Conservation (phyloP, 2,329 filamentous ascomycete species). For the Aspergillus sp. region DNA sequence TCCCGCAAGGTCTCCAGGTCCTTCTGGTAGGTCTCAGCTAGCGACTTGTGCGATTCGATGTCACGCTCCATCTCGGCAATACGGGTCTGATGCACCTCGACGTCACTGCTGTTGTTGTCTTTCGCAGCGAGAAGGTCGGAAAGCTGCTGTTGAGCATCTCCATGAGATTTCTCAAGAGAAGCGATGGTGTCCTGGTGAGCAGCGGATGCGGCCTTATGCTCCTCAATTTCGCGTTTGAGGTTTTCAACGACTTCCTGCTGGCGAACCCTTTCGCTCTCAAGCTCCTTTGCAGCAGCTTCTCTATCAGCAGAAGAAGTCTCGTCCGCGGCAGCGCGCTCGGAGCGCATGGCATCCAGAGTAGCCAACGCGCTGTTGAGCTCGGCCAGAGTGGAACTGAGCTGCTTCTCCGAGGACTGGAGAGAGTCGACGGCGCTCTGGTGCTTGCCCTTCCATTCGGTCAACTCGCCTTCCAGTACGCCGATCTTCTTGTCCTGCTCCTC, state of each 20-base stretch:
- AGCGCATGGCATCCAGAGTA: constrained; percentile 49
- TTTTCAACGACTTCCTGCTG: constrained; percentile 61
- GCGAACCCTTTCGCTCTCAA: constrained; percentile 53
- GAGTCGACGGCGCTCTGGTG: constrained; percentile 69
- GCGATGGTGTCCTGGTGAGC: constrained; percentile 68
- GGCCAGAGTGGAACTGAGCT: constrained; percentile 69
- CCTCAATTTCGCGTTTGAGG: constrained; percentile 73
- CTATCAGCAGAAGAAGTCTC: constrained; percentile 32
- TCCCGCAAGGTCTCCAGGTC: constrained; percentile 54
- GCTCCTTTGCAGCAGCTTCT: constrained; percentile 42
- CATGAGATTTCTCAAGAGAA: constrained; percentile 71
- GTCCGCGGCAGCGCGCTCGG: constrained; percentile 37
- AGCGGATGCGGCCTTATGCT: constrained; percentile 73
- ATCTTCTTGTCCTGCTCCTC: constrained; percentile 59
- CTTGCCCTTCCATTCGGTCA: constrained; percentile 72
- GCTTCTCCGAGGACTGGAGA: constrained; percentile 69
- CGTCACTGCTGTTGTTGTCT: constrained; percentile 53
- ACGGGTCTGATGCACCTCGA: constrained; percentile 42
- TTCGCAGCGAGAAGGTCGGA: constrained; percentile 64
- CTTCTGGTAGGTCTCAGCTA: constrained; percentile 54
- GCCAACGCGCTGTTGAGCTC: constrained; percentile 69
- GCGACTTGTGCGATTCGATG: constrained; percentile 55
- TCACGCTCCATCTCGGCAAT: constrained; percentile 57
- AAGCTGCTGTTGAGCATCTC: constrained; percentile 64
- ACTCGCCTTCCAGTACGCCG: constrained; percentile 66